Percentiles rank a stretch among this genome's conserved stretches.
Conservation (phyloP, 106 monocot species). For the Apostasia shenzhenica region DNA sequence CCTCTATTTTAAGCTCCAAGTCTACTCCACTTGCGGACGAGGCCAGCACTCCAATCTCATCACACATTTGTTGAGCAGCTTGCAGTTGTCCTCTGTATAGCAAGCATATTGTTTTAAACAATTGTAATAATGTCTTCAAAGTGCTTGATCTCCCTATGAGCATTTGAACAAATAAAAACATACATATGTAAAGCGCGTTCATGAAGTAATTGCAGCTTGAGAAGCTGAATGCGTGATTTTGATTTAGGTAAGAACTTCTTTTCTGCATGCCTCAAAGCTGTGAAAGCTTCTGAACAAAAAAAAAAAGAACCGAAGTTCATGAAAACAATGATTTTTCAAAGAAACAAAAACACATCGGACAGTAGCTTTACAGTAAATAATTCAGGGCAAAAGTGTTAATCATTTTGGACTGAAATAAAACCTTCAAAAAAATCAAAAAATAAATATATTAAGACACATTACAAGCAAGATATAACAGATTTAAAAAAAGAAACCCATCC, state of each 20-base stretch:
- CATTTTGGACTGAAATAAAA: too few species aligned
- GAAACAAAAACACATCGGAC: too few species aligned
- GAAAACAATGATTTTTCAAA: too few species aligned
- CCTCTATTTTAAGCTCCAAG: conserved; percentile 85
- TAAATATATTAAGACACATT: too few species aligned
- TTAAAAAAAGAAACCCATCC: too few species aligned
- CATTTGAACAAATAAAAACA: not conserved
- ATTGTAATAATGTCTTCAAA: not conserved
- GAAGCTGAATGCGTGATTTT: conserved; percentile 63
- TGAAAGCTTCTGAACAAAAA: conserved; percentile 64
- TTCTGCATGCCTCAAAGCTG: conserved; percentile 76
- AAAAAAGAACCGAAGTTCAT: not conserved
- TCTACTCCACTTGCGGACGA: conserved; percentile 79
- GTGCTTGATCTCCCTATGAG: not conserved
- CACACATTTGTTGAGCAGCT: conserved; percentile 70
- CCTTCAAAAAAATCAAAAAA: too few species aligned
- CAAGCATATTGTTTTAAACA: not conserved
- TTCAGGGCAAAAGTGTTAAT: too few species aligned
- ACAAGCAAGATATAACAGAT: too few species aligned
- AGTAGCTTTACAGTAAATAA: too few species aligned
- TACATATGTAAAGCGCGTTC: conserved; percentile 87
- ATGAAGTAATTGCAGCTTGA: conserved; percentile 82
- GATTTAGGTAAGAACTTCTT: conserved; percentile 52
- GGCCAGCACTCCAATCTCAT: conserved; percentile 69
- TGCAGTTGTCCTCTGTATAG: conserved; percentile 69